Conservation (phyloP, 1,284 basidiomycete genomes). For the Chondrostereum purpureum region DNA sequence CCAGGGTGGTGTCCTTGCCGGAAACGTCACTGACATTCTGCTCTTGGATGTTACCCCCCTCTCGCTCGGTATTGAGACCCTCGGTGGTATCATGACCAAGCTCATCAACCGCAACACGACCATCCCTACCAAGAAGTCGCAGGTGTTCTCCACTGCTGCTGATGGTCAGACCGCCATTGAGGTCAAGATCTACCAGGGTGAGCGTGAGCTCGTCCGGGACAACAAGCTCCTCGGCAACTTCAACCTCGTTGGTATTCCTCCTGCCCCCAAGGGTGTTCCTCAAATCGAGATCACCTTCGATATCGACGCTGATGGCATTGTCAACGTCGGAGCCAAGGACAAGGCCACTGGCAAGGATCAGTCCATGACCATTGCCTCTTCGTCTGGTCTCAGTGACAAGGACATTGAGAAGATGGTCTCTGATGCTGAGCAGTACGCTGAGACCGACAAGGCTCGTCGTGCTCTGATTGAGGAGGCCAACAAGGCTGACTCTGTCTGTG, state of each 20-base stretch:
- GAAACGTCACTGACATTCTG: constrained; percentile 94
- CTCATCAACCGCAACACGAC: constrained; percentile 96
- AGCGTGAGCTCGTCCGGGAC: constrained; percentile 95
- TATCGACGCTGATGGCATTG: constrained; percentile 96
- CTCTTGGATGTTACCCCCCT: constrained; percentile 95
- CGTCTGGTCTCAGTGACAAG: constrained; percentile 92
- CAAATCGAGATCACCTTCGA: constrained; percentile 99
- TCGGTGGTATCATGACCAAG: constrained; percentile 98
- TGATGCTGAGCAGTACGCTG: constrained; percentile 91
- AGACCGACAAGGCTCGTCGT: constrained; percentile 85
- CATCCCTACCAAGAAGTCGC: constrained; percentile 99
- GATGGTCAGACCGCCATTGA: constrained; percentile 95
- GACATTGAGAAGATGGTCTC: constrained; percentile 98
- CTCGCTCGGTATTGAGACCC: constrained; percentile 93
- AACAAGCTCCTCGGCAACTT: constrained; percentile 99
- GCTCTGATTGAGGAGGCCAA: constrained; percentile 94
- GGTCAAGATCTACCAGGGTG: constrained; percentile 98
- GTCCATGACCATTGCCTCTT: constrained; percentile 97
- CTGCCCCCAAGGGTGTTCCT: constrained; percentile 96
- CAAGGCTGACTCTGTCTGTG: constrained; percentile 91
- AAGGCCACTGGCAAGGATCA: constrained; percentile 98
- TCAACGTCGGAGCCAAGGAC: constrained; percentile 95
- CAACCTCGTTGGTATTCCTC: constrained; percentile 96
- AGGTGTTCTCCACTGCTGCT: constrained; percentile 97
- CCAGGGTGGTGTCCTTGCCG: constrained; percentile 93